Evolutionary conservation across 2,329 filamentous ascomycete species (phyloP), one percentile per base, ranked within the genome.

Genomic region (Fusarium secorum): DNA sequence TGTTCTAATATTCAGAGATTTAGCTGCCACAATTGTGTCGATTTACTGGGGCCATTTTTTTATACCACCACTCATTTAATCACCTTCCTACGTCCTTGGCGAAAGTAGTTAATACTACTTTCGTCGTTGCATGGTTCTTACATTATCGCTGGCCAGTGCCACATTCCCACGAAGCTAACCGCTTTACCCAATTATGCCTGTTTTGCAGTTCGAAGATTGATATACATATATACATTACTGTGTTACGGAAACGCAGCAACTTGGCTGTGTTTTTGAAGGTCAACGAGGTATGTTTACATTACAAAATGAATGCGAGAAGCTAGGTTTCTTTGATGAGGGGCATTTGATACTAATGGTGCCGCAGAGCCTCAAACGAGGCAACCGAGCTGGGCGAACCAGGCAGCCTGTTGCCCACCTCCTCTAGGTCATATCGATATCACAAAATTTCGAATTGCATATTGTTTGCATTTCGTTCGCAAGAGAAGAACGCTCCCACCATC

Each of bases 331-430:
- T 5, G 11, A 36, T 20, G 51, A 30, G 38, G 60, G 63, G 51
- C 48, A 36, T 26, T 36, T 20, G 41, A 36, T 24, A 18, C 44
- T 65, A 48, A 65, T 22, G 17, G 17, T 14, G 15, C 26, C 15
- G 44, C 63, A 66, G 63, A 66, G 63, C 63, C 63, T 30, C 62
- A 65, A 65, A 7, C 11, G 14, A 52, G 46, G 39, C 39, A 62
- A 15, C 45, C 45, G 10, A 26, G 24, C 8, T 30, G 30, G 60
- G 63, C 63, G 63, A 66, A 52, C 63, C 63, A 65, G 22, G 44
- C 49, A 22, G 22, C 46, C 57, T 17, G 11, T 13, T n/a, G 26
- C 44, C 44, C 44, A 46, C n/a, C 20, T 24, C 33, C 8, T 39
- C 36, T 14, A 38, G 36, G 36, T 14, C 48, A 60, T 41, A 35